Base-by-base conservation (phyloP, 169 alveolate species). In the Cyclospora cayetanensis region DNA sequence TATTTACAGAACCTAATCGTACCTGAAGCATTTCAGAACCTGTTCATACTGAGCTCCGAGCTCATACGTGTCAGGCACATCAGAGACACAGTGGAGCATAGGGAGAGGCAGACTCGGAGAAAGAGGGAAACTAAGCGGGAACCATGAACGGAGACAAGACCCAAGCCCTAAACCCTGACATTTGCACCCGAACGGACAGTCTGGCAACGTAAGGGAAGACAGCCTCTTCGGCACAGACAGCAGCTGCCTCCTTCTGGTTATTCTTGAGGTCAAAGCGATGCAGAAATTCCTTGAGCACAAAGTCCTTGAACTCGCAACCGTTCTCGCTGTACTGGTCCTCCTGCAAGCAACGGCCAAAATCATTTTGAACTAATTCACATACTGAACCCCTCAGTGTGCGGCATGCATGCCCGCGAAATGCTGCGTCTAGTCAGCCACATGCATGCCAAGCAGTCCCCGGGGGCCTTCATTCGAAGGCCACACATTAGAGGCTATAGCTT, bases 261-360 rank as follows among this genome's bases (percentile, higher is more conserved):
- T 74, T 74, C 60, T 74, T 74, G 37, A 74, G 85, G 39, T 74
- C 85, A 42, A 74, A 74, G 15, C 43, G 85, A 34, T 42, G 4
- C 3, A 74, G 85, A 63, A 74, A 74, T 52, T 74, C 85, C 85
- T 42, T 74, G 12, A 74, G 60, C 3, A 74, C 85, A 35, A 42
- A 74, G 15, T 74, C 85, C 22, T 52, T 74, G 42, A 74, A 74
- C 85, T 74, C 85, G 85, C 85, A 74, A 11, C 85, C 85, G 85
- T 74, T 35, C n/a, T 74, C 85, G 85, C 85, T 74, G 39, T 37
- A 74, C 29, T 74, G 85, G 27, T 74, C 85, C 65, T 74, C 85
- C 85, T 74, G 85, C 22, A 5, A n/a, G 0, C 39, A 1, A 12
- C 85, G 42, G 29, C 60, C n/a, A 42, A 25, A 74, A 46, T 1